Evolutionary conservation across 805 yeast genomes (phyloP), one percentile per base, ranked within the genome.

Genomic region (Metschnikowia lunata): DNA sequence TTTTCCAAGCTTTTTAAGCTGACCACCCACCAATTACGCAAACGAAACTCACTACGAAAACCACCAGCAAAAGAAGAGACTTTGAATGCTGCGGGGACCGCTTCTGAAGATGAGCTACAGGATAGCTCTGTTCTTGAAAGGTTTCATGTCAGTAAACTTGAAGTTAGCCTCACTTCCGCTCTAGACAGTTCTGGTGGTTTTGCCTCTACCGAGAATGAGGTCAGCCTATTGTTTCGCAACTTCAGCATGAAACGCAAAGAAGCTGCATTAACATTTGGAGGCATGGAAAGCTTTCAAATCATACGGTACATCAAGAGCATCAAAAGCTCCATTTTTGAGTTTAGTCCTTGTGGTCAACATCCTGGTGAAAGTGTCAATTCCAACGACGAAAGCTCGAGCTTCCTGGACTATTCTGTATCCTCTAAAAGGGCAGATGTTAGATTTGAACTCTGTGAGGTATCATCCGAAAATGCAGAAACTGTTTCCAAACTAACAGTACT

Each of bases 141-240:
- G 40, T 37, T 80, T 6, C 63, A 55, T 8, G 56, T 82, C 2
- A 47, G 56, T 1, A 55, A 62, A 26, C 43, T 82, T 1, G 53
- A 59, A 0, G 26, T 80, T 2, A 71, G 78, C 47, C 52, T 79
- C 10, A 69, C 74, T 0, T 75, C 84, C 0, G 78, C 80, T 0
- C 43, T 82, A 9, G 47, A 52, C 1, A 43, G 45, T 0, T 44
- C 55, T 14, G 85, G 83, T 0, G 46, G 49, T 0, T 78, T 79
- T 58, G 58, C 67, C 0, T 58, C 69, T n/a, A 49, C 62, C 1
- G 50, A 34, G 29, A 63, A 45, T 47, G 68, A 51, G 34, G 62
- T 40, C 45, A 69, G 42, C 33, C 64, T 45, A 28, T 49, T 40
- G 18, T 57, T 48, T 26, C 54, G 36, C 14, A 65, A 67, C 26